Evolutionary conservation across 192 early-diverging fungal species (phyloP).

Genomic region (Kickxella alabastrina): DNA sequence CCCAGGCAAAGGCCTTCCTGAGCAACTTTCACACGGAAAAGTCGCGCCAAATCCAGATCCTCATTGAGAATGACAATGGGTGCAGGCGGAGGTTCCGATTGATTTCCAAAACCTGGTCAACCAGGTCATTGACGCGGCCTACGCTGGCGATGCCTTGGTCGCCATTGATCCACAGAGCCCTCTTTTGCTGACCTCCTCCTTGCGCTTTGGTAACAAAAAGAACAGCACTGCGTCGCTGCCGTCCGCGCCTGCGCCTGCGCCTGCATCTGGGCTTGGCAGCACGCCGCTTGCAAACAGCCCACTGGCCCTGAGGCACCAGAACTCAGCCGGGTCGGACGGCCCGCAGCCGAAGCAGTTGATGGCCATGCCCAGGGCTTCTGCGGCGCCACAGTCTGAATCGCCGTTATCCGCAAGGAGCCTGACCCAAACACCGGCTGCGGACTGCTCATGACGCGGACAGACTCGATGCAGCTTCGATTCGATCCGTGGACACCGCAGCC

Average conservation of each 20-base stretch:
- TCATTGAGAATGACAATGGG: conserved; percentile 99
- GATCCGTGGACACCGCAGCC: conserved; percentile 43
- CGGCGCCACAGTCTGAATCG: neutral
- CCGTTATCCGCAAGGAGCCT: conserved; percentile 12
- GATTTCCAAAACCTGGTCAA: conserved; percentile 89
- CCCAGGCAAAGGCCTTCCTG: conserved; percentile 92
- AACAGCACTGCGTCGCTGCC: neutral
- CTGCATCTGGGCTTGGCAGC: too few relatives aligned
- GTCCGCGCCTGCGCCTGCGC: neutral
- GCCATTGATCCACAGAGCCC: conserved; percentile 9
- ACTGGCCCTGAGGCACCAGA: conserved; percentile 10
- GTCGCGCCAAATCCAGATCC: conserved; percentile 74
- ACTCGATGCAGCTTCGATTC: conserved; percentile 41
- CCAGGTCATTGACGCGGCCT: conserved; percentile 57
- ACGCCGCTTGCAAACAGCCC: conserved; percentile 12
- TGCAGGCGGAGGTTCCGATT: conserved; percentile 84
- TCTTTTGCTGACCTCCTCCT: conserved; percentile 10
- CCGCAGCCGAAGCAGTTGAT: neutral
- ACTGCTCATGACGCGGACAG: conserved; percentile 6
- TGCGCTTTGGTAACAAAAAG: too few relatives aligned
- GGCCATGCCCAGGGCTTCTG: neutral
- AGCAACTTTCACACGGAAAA: conserved; percentile 93
- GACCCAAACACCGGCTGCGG: neutral
- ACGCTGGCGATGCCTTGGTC: neutral
- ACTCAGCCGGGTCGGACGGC: neutral